Evolutionary conservation across 2,329 filamentous ascomycete genomes (phyloP), one percentile per base, ranked within the genome.

Genomic region (Rhynchosporium agropyri): DNA sequence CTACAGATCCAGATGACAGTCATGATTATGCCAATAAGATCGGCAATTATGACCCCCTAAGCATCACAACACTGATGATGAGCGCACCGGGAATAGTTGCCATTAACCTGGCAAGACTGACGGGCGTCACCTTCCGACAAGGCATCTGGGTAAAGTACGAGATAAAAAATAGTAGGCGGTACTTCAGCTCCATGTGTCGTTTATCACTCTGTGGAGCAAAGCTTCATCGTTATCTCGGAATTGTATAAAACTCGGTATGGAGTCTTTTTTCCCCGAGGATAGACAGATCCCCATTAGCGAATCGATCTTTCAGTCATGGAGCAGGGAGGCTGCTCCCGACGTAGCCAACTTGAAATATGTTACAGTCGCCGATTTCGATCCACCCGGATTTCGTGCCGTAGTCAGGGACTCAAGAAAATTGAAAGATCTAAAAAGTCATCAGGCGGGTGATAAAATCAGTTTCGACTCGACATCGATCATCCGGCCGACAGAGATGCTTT

Each of bases 401-500:
- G 12, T 51, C 3, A 36, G 15, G 6, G 49, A 51, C 33, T 26
- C 49, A 12, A n/a, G 49, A 29, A 51, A 51, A 12, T 29, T 51
- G 7, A 31, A 31, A 29, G 31, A 51, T 33, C 28, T 15, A 7
- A 7, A 51, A 13, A 36, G 4, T 12, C 9, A 15, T 7, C 12
- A 51, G 31, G 26, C 10, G 15, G 49, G 49, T 51, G 49, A 29
- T 13, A 7, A 31, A 13, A 20, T 51, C 26, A 51, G 49, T 12
- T 51, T 51, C 26, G 31, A 36, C 49, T 36, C 49, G 49, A 33
- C 3, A 31, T 51, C 49, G 8, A 5, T 31, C 28, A 51, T 31
- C 15, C 28, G 15, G 49, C 49, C 31, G 49, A 51, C 10, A 51
- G 20, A 51, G 49, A 51, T 6, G 49, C 49, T 31, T 51, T 51